Base-by-base conservation (phyloP, 495 filamentous ascomycete species). In the Rostrohypoxylon terebratum region DNA sequence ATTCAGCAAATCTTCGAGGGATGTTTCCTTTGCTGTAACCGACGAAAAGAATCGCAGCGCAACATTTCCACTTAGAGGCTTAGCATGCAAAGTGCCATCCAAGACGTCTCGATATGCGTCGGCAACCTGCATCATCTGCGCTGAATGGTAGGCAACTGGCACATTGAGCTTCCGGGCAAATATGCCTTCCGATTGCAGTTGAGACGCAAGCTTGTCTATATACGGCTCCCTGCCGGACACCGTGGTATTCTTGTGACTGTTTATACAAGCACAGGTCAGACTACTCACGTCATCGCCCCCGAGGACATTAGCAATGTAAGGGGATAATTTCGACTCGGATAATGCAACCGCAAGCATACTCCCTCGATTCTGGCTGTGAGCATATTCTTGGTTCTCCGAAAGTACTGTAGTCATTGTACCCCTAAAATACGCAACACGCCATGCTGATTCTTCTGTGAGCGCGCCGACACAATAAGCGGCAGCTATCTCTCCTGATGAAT, bases 401-500 rank as follows among this genome's bases (percentile, higher is more conserved):
- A 48, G 40, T 11, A 10, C 40, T 25, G 16, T 34, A 25, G 34
- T 36, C 6, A n/a, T 11, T 13, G 42, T 4, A 0, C 63, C 63
- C 14, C 65, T 45, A 21, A 16, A 61, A 54, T 54, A 68, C 0
- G 65, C 55, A 20, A 61, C 38, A n/a, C 38, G 53, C 14, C 13
- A 51, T 2, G 55, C 65, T 0, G 25, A 33, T 18, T 44, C 36
- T 4, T 20, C 4, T 0, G 44, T 33, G 1, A 68, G n/a, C 4
- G 57, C 55, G 3, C 47, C 47, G 2, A 31, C 44, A 11, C 23
- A 25, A 25, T 53, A 68, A 23, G 79, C 80, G 0, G 79, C 80
- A 0, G 74, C 80, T 70, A 90, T 90, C 65, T 90, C 88, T 1
- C 88, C 88, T 57, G 83, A 87, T 0, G 87, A 90, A 70, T 90